Evolutionary conservation across 1,139 yeast species (phyloP), one percentile per base, ranked within the genome.

Genomic region (Lizanozyma gosingica): DNA sequence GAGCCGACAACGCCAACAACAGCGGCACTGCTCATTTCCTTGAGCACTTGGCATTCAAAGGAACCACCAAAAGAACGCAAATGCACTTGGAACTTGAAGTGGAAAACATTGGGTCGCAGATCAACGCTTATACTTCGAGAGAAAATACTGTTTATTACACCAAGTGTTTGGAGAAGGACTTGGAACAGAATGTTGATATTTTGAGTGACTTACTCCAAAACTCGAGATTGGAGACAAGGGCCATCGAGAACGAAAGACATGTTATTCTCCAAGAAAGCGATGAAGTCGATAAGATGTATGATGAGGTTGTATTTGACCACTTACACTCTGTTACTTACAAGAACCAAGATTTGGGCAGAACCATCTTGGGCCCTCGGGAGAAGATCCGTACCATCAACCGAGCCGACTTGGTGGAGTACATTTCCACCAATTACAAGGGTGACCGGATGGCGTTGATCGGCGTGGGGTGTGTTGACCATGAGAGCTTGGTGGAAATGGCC

Each of bases 401-500:
- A 56, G 65, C 72, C 14, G 96, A 94, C 57, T 72, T 92, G 57
- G 78, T 76, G 43, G 73, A 79, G 49, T 92, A 90, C 62, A 92
- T 92, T 55, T 68, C 76, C 39, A 78, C 84, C 40, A 92, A 92
- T 67, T 92, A 92, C 65, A 85, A 84, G 56, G 96, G 97, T 34
- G 97, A 94, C 62, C 73, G 98, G 55, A 92, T 92, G 98, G 98
- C 94, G 2, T 71, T 94, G 17, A 95, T 90, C 36, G 97, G 97
- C 33, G 87, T 95, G 1, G 99, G 99, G 22, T 83, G 94, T 42
- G 92, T 92, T 16, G 78, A 87, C 52, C 99, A 92, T 62, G 83
- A 83, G 14, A 79, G 81, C 47, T 76, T 92, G 45, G 96, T 90
- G 15, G 58, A 71, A 47, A 71, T 80, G 44, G 97, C 96, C 3